A percentile compares a stretch with the other conserved stretches of the same genome.
Conservation (phyloP, 371 early-diverging fungal species). For the Synchytrium microbalum region DNA sequence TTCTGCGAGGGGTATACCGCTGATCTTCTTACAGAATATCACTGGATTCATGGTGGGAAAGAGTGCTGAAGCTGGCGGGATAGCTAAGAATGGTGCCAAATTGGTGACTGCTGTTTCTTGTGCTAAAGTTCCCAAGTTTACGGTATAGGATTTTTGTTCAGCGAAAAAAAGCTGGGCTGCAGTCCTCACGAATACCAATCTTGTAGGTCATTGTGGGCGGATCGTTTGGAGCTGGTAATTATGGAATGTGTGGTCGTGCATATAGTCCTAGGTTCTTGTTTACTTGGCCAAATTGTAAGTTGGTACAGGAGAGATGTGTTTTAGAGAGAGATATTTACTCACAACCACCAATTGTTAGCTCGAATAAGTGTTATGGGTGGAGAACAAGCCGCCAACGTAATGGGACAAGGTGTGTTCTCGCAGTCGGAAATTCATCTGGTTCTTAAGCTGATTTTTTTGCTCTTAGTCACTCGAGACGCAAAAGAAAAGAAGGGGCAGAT, state of each 20-base stretch:
- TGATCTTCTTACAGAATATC: constrained; percentile 94
- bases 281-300: constrained; percentile 85
- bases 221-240: constrained; percentile 82
- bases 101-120: constrained; percentile 95
- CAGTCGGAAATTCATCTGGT: no score
- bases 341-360: no score
- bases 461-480: constrained; percentile 67
- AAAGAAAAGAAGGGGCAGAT: constrained; percentile 70
- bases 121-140: constrained; percentile 93
- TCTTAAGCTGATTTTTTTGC: neutral
- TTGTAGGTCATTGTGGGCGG: constrained; percentile 50
- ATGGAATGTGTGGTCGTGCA: constrained; percentile 97
- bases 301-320: neutral
- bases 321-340: neutral
- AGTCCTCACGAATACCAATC: neutral
- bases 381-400: constrained; percentile 93
- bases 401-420: constrained; percentile 71
- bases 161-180: constrained; percentile 8
- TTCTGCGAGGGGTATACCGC: constrained; percentile 84
- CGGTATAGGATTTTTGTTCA: constrained; percentile 75
- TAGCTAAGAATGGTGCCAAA: constrained; percentile 97
- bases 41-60: constrained; percentile 95
- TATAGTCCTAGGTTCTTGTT: constrained; percentile 91
- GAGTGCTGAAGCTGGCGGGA: constrained; percentile 88
- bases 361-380: constrained; percentile 98